phyloP scores from a whole-genome alignment of 2,329 filamentous ascomycete genomes.

The Aurifilum marmelostoma region DNA sequence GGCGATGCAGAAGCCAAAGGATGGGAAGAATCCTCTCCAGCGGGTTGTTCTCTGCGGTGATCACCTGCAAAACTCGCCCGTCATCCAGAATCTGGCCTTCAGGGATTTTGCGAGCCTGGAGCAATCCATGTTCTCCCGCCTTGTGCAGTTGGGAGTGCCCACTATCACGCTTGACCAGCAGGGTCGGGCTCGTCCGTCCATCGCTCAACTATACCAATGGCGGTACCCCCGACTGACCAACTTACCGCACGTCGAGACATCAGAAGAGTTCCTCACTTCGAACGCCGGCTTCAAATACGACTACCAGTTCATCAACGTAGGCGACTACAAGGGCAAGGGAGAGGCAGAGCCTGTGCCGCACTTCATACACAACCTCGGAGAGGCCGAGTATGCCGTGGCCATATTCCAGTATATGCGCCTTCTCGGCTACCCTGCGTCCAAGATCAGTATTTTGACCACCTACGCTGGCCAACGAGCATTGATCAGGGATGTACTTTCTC shows the following conservation, averaged over 20 bases:
- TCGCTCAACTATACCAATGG: slow-evolving; percentile 92
- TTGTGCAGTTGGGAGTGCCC: slow-evolving; percentile 91
- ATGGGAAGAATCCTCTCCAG: slow-evolving; percentile 76
- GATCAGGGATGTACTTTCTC: slow-evolving; percentile 81
- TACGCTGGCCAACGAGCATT: slow-evolving; percentile 92
- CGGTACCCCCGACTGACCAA: slow-evolving; percentile 82
- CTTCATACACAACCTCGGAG: slow-evolving; percentile 94
- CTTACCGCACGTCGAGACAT: slow-evolving; percentile 71
- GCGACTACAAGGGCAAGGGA: slow-evolving; percentile 87
- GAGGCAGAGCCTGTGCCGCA: slow-evolving; percentile 90
- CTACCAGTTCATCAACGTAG: slow-evolving; percentile 95
- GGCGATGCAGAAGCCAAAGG: slow-evolving; percentile 81
- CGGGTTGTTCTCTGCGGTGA: slow-evolving; percentile 92
- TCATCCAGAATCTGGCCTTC: slow-evolving; percentile 93
- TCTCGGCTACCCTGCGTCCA: slow-evolving; percentile 81
- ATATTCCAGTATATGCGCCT: slow-evolving; percentile 97
- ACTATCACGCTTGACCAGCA: slow-evolving; percentile 89
- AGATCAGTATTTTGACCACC: slow-evolving; percentile 88
- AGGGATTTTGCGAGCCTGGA: slow-evolving; percentile 94
- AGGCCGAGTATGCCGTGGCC: slow-evolving; percentile 95
- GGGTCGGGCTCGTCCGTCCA: slow-evolving; percentile 83
- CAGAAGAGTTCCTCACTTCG: slow-evolving; percentile 73
- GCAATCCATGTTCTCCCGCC: slow-evolving; percentile 89
- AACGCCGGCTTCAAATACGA: slow-evolving; percentile 94
- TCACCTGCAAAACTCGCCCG: slow-evolving; percentile 93